Conservation (phyloP, 768 basidiomycete genomes). For the Royoungia palumana region DNA sequence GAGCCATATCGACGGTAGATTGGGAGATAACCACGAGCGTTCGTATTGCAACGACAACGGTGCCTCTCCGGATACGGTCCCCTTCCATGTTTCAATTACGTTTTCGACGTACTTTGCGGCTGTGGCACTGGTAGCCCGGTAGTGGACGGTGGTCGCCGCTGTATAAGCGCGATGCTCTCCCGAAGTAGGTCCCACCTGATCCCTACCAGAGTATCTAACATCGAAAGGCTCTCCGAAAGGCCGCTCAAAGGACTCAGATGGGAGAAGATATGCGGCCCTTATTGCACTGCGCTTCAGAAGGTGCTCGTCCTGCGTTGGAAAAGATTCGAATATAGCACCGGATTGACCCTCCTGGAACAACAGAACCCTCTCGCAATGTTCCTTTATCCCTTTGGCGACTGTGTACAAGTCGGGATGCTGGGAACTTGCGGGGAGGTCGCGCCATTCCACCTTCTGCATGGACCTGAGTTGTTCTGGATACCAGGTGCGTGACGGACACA, state of each 20-base stretch:
- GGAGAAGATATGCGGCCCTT: conserved; percentile 14
- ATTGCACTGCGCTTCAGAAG: conserved; percentile 16
- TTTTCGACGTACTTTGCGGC: neutral
- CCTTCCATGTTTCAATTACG: neutral
- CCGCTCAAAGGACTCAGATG: neutral
- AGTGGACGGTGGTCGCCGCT: conserved; percentile 1
- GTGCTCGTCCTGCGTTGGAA: conserved; percentile 9
- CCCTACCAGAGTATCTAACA: conserved; percentile 8
- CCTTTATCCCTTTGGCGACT: conserved; percentile 20
- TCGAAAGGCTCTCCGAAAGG: neutral
- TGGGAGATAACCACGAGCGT: conserved; percentile 22
- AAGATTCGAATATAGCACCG: conserved; percentile 4
- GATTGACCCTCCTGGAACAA: conserved; percentile 3
- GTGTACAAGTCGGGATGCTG: conserved; percentile 7
- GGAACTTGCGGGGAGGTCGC: neutral
- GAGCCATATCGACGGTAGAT: conserved; percentile 23
- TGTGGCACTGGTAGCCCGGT: neutral
- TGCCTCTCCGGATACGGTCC: neutral
- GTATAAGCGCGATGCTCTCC: conserved; percentile 11
- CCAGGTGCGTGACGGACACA: conserved; percentile 35
- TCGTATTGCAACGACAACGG: conserved; percentile 9
- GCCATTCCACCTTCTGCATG: conserved; percentile 15
- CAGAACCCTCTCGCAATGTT: conserved; percentile 10
- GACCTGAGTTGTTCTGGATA: conserved; percentile 35
- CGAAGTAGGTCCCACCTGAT: neutral